These are phyloP conservation scores for Pogostemon cablin DNA, from an alignment of 257 asterid species.

Conservation along the genomic window DNA sequence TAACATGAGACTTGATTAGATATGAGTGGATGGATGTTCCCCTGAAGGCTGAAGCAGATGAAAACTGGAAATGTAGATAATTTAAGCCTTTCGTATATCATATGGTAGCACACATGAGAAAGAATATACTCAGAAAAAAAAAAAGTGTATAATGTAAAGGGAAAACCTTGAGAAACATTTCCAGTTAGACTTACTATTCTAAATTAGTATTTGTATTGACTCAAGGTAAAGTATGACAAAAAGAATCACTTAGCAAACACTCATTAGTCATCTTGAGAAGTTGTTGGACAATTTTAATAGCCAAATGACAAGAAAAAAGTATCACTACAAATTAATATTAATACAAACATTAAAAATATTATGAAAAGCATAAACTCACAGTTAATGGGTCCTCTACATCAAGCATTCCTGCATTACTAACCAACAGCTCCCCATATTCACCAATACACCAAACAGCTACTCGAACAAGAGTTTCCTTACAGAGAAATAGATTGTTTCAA, in stretches of 20 bases:
- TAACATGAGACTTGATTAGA: not conserved
- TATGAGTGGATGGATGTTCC: not conserved
- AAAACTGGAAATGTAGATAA: constrained; percentile 1
- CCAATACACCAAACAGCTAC: constrained; percentile 97
- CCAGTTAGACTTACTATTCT: constrained; percentile 2
- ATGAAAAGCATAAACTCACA: constrained; percentile 56
- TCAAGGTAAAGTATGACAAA: constrained; percentile 6
- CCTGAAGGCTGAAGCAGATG: not conserved
- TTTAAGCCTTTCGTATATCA: constrained; percentile 22
- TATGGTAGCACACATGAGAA: constrained; percentile 15
- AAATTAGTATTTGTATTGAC: constrained; percentile 9
- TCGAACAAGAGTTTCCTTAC: constrained; percentile 85
- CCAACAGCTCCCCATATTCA: constrained; percentile 90
- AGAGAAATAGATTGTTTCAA: constrained; percentile 33
- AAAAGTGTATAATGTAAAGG: constrained; percentile 2
- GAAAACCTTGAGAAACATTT: not conserved
- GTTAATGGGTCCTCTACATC: constrained; percentile 74
- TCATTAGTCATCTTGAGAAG: constrained; percentile 28
- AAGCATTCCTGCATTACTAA: constrained; percentile 68
- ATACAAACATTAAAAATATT: constrained; percentile 1
- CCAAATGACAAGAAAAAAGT: not conserved
- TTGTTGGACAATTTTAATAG: constrained; percentile 2
- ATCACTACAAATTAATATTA: not conserved
- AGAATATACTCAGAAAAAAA: not conserved
- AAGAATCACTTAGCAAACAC: not conserved